Base-by-base conservation (phyloP, 2,329 filamentous ascomycete genomes). In the Diatrype stigma region DNA sequence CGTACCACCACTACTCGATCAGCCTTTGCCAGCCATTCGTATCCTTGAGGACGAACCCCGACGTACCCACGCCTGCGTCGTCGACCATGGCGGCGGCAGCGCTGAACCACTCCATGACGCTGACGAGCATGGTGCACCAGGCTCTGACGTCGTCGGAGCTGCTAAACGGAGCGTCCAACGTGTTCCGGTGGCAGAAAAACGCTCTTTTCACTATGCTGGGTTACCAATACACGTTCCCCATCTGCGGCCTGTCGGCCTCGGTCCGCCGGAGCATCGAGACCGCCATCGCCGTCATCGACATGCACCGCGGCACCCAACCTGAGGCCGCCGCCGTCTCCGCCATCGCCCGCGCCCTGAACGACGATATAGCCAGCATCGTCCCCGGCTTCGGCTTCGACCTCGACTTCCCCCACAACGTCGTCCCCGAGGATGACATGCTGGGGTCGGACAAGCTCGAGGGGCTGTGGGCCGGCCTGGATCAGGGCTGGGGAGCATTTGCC, bases 111-210 rank as follows among this genome's bases (percentile, higher is more conserved):
- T 55, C 57, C 42, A 55, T 59, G 32, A 37, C 55, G 0, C 40
- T 57, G 19, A 56, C 55, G 2, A 40, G 28, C 23, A 56, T 59
- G 26, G 48, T 54, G 19, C 50, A 59, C 35, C 49, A 54, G 21
- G 38, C 47, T 3, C 45, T 57, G 8, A 51, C 50, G 2, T 19
- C 26, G n/a, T 46, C 54, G 21, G 51, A 50, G 26, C 47, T 49
- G 1, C 49, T 59, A 2, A 47, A 23, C 28, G 57, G 57, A 14
- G 37, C 46, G 16, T 51, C 56, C 23, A 35, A 55, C 30, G 48
- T 55, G 26, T 56, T 56, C 21, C 53, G 53, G n/a, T 56, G 55
- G 57, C 57, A 57, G 40, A 55, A 57, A 45, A 53, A 46, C 42
- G 53, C 53, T 3, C 45, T 52, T 14, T 56, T 59, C 38, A 55